Conservation (phyloP, 148 eudicot genomes). For the Nepenthes mirabilis region DNA sequence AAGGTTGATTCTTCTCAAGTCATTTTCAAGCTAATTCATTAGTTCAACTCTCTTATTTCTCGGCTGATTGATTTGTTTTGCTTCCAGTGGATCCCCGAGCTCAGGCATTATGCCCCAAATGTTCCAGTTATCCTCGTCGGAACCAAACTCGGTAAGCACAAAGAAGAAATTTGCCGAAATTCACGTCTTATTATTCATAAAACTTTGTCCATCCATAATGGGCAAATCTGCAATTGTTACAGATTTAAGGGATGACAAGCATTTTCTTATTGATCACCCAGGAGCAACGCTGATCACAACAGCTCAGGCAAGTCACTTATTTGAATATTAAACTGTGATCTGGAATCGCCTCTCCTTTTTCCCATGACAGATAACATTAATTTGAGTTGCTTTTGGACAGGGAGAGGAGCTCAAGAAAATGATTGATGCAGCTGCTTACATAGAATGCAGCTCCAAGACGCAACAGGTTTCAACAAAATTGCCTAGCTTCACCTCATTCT, state of each 20-base stretch:
- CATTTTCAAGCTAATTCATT: not conserved
- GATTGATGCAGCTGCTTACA: constrained; percentile 52
- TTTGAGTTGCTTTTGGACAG: constrained; percentile 14
- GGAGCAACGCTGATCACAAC: constrained; percentile 32
- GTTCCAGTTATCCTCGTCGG: constrained; percentile 44
- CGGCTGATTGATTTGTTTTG: not conserved
- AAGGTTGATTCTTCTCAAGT: constrained; percentile 28
- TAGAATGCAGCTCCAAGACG: constrained; percentile 67
- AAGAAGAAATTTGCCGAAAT: not conserved
- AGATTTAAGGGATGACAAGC: constrained; percentile 41
- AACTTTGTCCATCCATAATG: not conserved
- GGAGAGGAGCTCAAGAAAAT: constrained; percentile 61
- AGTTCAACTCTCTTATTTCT: not conserved
- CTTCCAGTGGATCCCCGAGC: constrained; percentile 41
- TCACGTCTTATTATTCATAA: not conserved
- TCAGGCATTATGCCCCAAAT: constrained; percentile 42
- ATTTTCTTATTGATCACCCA: constrained; percentile 29
- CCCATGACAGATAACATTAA: no score
- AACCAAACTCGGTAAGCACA: constrained; percentile 27
- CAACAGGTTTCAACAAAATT: constrained; percentile 36
- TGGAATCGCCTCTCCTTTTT: no score
- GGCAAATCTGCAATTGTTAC: not conserved
- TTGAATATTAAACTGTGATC: not conserved
- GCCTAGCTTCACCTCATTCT: no score
- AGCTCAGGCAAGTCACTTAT: constrained; percentile 24